A percentile compares a stretch with the other conserved stretches of the same genome.
These are phyloP conservation scores for Hypoxylon crocopeplum DNA, from an alignment of 495 filamentous ascomycete genomes.

Conservation along the genomic window DNA sequence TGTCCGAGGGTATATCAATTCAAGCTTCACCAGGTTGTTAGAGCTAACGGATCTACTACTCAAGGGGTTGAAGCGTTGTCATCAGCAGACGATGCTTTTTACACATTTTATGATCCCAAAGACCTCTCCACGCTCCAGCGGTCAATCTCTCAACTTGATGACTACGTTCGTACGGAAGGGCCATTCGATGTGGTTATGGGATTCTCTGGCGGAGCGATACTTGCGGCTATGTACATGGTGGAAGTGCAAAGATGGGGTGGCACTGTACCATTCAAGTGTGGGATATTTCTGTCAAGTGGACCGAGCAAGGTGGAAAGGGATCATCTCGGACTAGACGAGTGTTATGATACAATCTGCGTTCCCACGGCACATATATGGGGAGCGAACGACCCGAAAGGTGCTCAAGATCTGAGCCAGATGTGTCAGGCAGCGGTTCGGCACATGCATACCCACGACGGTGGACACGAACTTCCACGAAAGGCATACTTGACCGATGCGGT, in stretches of 20 bases:
- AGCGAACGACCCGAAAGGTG: not conserved
- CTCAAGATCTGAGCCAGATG: not conserved
- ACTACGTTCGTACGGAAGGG: not conserved
- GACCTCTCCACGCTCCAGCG: not conserved
- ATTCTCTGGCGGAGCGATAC: conserved; percentile 1
- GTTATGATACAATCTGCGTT: not conserved
- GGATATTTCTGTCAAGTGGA: conserved; percentile 2
- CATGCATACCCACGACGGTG: not conserved
- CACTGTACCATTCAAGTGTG: conserved; percentile 1
- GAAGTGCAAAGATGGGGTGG: not conserved
- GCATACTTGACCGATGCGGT: too few relatives aligned
- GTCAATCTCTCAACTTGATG: not conserved
- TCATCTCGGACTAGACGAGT: not conserved
- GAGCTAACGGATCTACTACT: too few relatives aligned
- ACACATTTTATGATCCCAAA: not conserved
- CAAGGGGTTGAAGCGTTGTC: not conserved
- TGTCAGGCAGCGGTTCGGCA: not conserved
- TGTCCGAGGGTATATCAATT: not conserved
- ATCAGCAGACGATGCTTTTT: not conserved
- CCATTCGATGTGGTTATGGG: conserved; percentile 3
- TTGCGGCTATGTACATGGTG: conserved; percentile 3
- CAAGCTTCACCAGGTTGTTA: too few relatives aligned
- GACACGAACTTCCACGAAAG: conserved; percentile 4
- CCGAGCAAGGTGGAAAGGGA: not conserved
- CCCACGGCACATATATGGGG: conserved; percentile 14